Evolutionary conservation across 1,284 basidiomycete genomes (phyloP).

Genomic region (Porogramme epimiltina): DNA sequence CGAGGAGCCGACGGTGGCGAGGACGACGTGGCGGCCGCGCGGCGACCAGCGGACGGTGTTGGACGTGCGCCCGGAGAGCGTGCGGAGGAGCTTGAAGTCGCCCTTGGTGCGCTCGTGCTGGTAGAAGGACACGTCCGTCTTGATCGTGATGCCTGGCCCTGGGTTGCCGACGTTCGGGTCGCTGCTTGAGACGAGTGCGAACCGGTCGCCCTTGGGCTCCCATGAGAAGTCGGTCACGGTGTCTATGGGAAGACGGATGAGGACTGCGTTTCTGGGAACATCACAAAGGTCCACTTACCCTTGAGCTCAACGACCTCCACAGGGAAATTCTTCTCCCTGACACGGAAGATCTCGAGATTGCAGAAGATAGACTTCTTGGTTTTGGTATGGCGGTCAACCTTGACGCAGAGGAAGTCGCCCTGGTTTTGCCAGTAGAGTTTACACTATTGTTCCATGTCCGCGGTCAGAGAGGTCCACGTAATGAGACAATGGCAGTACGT

Average conservation of each 20-base stretch:
- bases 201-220: constrained; percentile 97
- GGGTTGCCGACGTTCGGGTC: constrained; percentile 93
- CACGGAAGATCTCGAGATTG: constrained; percentile 97
- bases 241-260: constrained; percentile 52
- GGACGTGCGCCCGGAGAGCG: constrained; percentile 84
- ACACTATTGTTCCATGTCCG: constrained; percentile 56
- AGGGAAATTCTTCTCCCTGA: constrained; percentile 97
- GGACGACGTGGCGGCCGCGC: constrained; percentile 92
- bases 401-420: constrained; percentile 98
- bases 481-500: constrained; percentile 23
- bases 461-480: neutral
- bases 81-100: constrained; percentile 89
- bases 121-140: constrained; percentile 97
- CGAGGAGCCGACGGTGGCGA: constrained; percentile 94
- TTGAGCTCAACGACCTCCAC: constrained; percentile 98
- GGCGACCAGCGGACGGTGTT: constrained; percentile 99
- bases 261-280: neutral
- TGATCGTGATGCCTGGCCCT: constrained; percentile 89
- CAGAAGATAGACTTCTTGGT: constrained; percentile 99
- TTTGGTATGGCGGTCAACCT: constrained; percentile 99
- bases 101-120: constrained; percentile 93
- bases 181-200: constrained; percentile 93
- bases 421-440: constrained; percentile 99
- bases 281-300: constrained; percentile 47
- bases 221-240: constrained; percentile 97